Evolutionary conservation across 2,329 filamentous ascomycete species (phyloP), one percentile per base, ranked within the genome.

Genomic region (Dothiorella sarmentorum): DNA sequence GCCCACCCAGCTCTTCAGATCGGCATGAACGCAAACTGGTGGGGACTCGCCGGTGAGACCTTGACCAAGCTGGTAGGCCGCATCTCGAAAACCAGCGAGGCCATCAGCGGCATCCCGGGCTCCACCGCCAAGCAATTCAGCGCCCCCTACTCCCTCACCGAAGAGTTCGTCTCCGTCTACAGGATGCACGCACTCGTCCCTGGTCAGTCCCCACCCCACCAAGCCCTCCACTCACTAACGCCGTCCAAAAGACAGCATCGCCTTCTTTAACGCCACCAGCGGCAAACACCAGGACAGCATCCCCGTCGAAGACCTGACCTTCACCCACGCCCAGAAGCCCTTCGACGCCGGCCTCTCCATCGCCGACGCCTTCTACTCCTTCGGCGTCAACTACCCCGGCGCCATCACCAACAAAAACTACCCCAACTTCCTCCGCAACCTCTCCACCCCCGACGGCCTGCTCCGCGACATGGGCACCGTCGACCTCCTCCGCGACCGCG

Each of bases 321-420:
- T 77, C 53, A 61, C 66, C 2, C 67, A 70, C 1, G 69, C 75
- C 0, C 66, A 66, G 9, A 65, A 66, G 17, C 71, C 72, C 0
- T 59, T 77, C 17, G 27, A 64, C 13, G 53, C 60, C 13, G 37
- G 51, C 7, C 24, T 68, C 2, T 42, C 57, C 10, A 67, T 69
- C 40, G 61, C 61, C 42, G 66, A 71, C 49, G 38, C 64, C n/a
- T 63, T 71, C 33, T 79, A 79, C 65, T 75, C 73, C 22, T 79
- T 79, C 60, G 77, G 77, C 24, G 75, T 79, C 65, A 78, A 78
- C 65, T 75, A 76, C 60, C 77, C 77, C 0, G 77, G 77, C 47
- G 76, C 77, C 7, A 75, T 80, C 51, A 78, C 73, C 2, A 64
- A 69, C 44, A 70, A 74, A 51, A 75, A 75, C 52, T 73, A 70